Percentiles rank a stretch among this genome's conserved stretches.
These are phyloP conservation scores for Aureobasidium pullulans DNA, from an alignment of 2,329 filamentous ascomycete genomes.

Conservation along the genomic window DNA sequence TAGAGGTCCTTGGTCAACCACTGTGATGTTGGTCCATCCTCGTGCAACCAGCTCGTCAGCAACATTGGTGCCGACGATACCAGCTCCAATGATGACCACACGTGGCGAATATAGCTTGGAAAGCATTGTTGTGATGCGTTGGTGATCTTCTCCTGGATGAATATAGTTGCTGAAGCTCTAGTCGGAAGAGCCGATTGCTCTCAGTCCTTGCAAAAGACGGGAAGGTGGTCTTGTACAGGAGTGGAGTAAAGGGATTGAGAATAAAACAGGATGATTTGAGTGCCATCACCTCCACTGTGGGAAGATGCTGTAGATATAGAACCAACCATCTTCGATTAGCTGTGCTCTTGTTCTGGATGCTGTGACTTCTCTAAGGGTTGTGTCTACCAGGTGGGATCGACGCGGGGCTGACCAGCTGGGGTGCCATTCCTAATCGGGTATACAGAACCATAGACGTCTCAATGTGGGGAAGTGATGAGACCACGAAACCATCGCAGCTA, in stretches of 20 bases:
- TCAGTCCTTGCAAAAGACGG: not conserved
- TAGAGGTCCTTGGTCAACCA: constrained; percentile 57
- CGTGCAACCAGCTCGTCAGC: constrained; percentile 56
- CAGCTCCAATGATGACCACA: constrained; percentile 57
- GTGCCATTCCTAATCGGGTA: constrained; percentile 5
- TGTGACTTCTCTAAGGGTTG: constrained; percentile 5
- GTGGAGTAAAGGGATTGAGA: not conserved
- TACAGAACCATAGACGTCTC: not conserved
- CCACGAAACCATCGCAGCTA: constrained; percentile 1
- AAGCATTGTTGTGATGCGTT: constrained; percentile 5
- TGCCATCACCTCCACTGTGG: not conserved
- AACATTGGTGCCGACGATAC: constrained; percentile 57
- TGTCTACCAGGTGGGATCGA: constrained; percentile 3
- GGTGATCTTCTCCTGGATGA: not conserved
- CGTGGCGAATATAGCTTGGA: constrained; percentile 26
- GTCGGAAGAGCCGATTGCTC: not conserved
- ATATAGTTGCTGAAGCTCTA: not conserved
- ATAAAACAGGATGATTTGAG: not conserved
- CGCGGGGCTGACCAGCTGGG: not conserved
- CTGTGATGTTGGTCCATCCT: constrained; percentile 58
- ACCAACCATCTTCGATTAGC: not conserved
- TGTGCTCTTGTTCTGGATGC: constrained; percentile 4
- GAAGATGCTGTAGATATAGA: constrained; percentile 10
- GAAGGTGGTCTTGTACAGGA: not conserved
- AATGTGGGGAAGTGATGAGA: constrained; percentile 4